Conservation (phyloP, 768 basidiomycete genomes). For the Trametes maxima region DNA sequence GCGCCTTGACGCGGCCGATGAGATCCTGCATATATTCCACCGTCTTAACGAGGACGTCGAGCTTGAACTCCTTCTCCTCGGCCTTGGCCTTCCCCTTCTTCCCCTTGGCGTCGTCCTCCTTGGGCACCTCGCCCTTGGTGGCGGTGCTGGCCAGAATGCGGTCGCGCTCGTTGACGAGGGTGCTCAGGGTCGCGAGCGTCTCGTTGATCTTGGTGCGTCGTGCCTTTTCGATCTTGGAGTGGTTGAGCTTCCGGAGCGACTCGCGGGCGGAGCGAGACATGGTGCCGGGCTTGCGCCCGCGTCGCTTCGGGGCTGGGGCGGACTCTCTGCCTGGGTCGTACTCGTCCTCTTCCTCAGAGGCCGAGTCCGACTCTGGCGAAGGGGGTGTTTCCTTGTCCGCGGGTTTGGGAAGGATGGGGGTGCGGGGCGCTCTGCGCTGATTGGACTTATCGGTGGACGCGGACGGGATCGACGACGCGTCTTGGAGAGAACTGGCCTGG, state of each 20-base stretch:
- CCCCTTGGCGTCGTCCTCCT: constrained; percentile 44
- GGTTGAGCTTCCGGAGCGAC: constrained; percentile 88
- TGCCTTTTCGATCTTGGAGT: constrained; percentile 93
- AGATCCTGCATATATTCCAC: constrained; percentile 79
- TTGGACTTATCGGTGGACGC: constrained; percentile 5
- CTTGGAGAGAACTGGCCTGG: constrained; percentile 29
- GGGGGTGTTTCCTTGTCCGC: constrained; percentile 17
- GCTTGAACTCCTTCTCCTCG: constrained; percentile 87
- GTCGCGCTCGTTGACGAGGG: constrained; percentile 60
- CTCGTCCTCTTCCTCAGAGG: constrained; percentile 35
- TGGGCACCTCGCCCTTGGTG: constrained; percentile 35
- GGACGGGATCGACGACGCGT: background rate
- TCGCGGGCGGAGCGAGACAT: constrained; percentile 80
- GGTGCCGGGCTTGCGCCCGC: constrained; percentile 70
- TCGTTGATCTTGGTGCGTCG: constrained; percentile 96
- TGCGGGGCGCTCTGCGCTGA: constrained; percentile 18
- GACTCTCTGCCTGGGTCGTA: constrained; percentile 30
- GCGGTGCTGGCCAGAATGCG: constrained; percentile 25
- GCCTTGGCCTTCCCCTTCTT: constrained; percentile 68
- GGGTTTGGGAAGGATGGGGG: constrained; percentile 28
- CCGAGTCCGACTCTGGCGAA: constrained; percentile 30
- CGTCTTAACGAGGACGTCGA: constrained; percentile 85
- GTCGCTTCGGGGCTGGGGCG: constrained; percentile 52
- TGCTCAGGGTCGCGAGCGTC: constrained; percentile 74
- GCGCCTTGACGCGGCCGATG: constrained; percentile 51